Evolutionary conservation across 495 filamentous ascomycete genomes (phyloP), one percentile per base, ranked within the genome.

Genomic region (Podospora bellae-mahoneyi): DNA sequence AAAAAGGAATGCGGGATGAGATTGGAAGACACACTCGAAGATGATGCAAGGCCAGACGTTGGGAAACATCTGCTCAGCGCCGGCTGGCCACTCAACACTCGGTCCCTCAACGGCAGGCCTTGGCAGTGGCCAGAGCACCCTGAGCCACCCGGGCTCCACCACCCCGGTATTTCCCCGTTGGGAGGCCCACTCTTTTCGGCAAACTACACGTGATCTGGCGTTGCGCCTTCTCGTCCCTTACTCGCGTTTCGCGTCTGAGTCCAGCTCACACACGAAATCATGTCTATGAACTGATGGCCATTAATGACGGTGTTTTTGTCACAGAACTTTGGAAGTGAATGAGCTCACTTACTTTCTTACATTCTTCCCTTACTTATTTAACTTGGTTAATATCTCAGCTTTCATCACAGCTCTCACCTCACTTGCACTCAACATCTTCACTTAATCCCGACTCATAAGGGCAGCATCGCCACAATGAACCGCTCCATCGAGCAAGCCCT

Each of bases 401-500:
- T 26, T 19, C 23, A 57, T 57, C 15, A 7, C 20, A 18, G 0
- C 54, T 23, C 54, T 10, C 6, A 57, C 18, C 15, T 16, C 54
- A 57, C 54, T n/a, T 57, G 18, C 13, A 15, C 16, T 32, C 60
- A 13, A 26, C 60, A 30, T 13, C 20, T 20, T 6, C 26, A 59
- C 19, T 59, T 26, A 59, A 23, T 3, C 13, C 18, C 56, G 19
- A 58, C 6, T 20, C 56, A 48, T 10, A 16, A 13, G 2, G 39
- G 39, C 23, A 58, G 20, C 23, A 58, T 20, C 56, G 20, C 28
- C 66, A 78, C 66, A 18, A 92, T 92, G 90, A 90, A 90, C 72
- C 85, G 87, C 73, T 86, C 89, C 55, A 84, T 94, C 30, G 90
- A 95, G 69, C 90, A 93, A 73, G 87, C 89, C 3, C 83, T 97